Evolutionary conservation across 495 filamentous ascomycete species (phyloP).

Genomic region (Talaromyces trachyspermus): DNA sequence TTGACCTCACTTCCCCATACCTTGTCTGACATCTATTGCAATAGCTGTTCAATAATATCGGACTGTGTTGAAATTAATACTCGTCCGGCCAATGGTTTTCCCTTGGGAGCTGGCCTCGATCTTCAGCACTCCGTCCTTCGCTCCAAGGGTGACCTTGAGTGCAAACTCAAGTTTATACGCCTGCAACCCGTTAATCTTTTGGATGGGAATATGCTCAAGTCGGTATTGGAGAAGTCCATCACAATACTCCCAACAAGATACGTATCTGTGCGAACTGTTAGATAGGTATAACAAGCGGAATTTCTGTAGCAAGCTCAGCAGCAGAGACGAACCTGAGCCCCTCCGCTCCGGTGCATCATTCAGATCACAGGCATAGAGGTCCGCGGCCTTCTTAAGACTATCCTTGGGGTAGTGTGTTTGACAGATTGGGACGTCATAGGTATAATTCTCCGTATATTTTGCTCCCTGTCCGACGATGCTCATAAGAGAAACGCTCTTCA

Average conservation of each 20-base stretch:
- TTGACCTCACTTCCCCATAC: no score
- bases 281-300: not conserved
- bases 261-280: not conserved
- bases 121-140: not conserved
- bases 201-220: not conserved
- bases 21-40: no score
- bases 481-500: not conserved
- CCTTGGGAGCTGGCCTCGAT: no score
- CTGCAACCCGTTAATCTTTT: not conserved
- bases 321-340: not conserved
- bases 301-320: not conserved
- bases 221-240: not conserved
- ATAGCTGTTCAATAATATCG: no score
- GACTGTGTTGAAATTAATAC: no score
- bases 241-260: not conserved
- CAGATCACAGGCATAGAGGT: not conserved
- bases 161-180: not conserved
- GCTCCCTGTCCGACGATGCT: not conserved
- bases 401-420: not conserved
- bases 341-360: not conserved
- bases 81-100: no score
- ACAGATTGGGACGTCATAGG: not conserved
- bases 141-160: not conserved
- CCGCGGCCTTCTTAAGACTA: not conserved
- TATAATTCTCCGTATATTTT: constrained; percentile 1